phyloP scores from a whole-genome alignment of 1,139 yeast species.

The Komagataea norvegica region DNA sequence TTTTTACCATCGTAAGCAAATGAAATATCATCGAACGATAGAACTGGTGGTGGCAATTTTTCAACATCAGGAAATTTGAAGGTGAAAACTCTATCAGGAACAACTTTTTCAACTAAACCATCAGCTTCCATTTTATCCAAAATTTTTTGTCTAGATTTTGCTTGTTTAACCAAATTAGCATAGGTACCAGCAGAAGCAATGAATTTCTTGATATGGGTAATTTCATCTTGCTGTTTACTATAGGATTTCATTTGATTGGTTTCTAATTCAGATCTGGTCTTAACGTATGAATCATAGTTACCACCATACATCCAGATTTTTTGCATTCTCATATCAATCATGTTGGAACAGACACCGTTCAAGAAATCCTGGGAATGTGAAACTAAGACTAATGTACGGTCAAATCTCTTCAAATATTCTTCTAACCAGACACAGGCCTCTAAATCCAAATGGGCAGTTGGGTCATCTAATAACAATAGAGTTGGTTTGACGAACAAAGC shows the following conservation, averaged over 20 bases:
- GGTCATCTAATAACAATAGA: constrained; percentile 84
- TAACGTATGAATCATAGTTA: constrained; percentile 94
- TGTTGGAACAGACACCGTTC: constrained; percentile 96
- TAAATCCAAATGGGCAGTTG: constrained; percentile 98
- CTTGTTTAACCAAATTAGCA: constrained; percentile 97
- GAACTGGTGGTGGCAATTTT: constrained; percentile 97
- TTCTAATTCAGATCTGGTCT: constrained; percentile 91
- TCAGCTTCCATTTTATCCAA: constrained; percentile 99
- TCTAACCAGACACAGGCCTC: constrained; percentile 99
- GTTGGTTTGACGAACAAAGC: constrained; percentile 87
- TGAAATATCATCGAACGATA: constrained; percentile 92
- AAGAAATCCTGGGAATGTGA: constrained; percentile 99
- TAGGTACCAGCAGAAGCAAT: constrained; percentile 99
- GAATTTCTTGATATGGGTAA: constrained; percentile 95
- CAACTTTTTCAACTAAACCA: constrained; percentile 92
- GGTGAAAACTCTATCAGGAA: constrained; percentile 86
- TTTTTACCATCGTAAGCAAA: constrained; percentile 85
- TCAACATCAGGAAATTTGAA: constrained; percentile 95
- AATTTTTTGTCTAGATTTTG: constrained; percentile 98
- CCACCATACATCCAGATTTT: constrained; percentile 82
- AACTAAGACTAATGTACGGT: constrained; percentile 87
- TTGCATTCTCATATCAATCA: constrained; percentile 91
- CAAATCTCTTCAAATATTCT: constrained; percentile 92
- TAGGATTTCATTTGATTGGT: constrained; percentile 98
- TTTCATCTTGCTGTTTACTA: constrained; percentile 96